These are phyloP conservation scores for Phaeosphaeriaceae sp. DNA, from an alignment of 2,329 filamentous ascomycete species.

Conservation along the genomic window DNA sequence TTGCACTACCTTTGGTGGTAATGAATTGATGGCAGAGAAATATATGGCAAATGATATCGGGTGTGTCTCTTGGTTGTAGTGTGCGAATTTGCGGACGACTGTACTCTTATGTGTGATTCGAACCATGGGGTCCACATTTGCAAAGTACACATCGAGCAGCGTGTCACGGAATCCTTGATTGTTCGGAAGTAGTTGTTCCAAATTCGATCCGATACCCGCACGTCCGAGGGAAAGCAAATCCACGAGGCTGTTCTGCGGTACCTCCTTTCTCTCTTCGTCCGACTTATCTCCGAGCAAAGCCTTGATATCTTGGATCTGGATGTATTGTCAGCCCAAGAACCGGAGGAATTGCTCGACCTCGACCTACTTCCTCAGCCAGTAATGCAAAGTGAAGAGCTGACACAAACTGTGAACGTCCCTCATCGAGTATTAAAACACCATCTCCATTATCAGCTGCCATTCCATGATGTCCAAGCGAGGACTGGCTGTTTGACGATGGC, in stretches of 20 bases:
- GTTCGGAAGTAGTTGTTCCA: constrained; percentile 38
- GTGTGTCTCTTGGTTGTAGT: constrained; percentile 37
- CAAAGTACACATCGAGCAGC: constrained; percentile 44
- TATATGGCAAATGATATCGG: constrained; percentile 47
- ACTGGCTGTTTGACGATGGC: constrained; percentile 43
- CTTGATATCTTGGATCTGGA: constrained; percentile 49
- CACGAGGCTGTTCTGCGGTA: constrained; percentile 39
- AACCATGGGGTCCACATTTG: constrained; percentile 47
- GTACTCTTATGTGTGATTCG: constrained; percentile 46
- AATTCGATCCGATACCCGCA: constrained; percentile 32
- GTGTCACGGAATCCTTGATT: constrained; percentile 39
- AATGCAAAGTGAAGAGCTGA: constrained; percentile 50
- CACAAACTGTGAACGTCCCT: constrained; percentile 48
- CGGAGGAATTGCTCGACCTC: background rate
- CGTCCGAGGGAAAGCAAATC: constrained; percentile 43
- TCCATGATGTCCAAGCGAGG: constrained; percentile 37
- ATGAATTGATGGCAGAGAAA: constrained; percentile 45
- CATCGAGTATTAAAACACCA: constrained; percentile 46
- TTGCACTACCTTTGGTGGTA: constrained; percentile 38
- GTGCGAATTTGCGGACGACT: constrained; percentile 35
- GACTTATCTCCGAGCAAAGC: constrained; percentile 42
- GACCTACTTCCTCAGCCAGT: constrained; percentile 47
- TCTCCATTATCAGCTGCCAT: constrained; percentile 46
- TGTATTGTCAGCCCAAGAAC: background rate
- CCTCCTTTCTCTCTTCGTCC: constrained; percentile 37